Base-by-base conservation (phyloP, 2,329 filamentous ascomycete genomes). In the Exserohilum turcica region DNA sequence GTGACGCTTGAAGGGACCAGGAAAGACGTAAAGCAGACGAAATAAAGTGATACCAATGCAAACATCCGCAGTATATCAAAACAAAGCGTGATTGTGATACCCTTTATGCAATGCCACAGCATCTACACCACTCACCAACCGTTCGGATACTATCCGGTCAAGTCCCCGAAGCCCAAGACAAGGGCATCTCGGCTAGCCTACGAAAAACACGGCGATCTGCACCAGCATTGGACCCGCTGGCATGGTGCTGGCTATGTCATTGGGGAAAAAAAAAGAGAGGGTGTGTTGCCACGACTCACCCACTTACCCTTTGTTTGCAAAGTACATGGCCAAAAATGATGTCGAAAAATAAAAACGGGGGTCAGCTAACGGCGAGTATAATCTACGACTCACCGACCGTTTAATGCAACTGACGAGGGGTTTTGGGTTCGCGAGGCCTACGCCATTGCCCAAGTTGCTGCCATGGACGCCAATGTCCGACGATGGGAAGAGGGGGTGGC, bases 321-420 rank as follows among this genome's bases (percentile, higher is more conserved):
- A 24, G 21, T 7, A 24, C 3, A 42, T 12, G 13, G 6, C n/a
- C 24, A 16, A 33, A 16, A 33, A 44, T 4, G 36, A 16, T 27
- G 36, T 15, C n/a, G 10, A 18, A 33, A 16, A 35, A 42, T 24
- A 43, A 24, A 24, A 24, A 24, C 21, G 21, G 21, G 21, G 21
- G 13, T 31, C n/a, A n/a, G 19, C 31, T n/a, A 52, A 59, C 62
- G 64, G 64, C 48, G 37, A 49, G 36, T 45, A 24, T 39, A 54
- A 33, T 33, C 46, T 27, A 63, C 64, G 61, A 64, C 43, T 51
- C 37, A 54, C 63, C 64, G 59, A 54, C 37, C 44, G 43, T 54
- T 56, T 32, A 46, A 24, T 53, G 49, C 33, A 44, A 43, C 36
- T 40, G 38, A 49, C 43, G 52, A 48, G 32, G 48, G 51, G 52